A percentile compares a stretch with the other conserved stretches of the same genome.
These are phyloP conservation scores for Calocera viscosa DNA, from an alignment of 768 basidiomycete species.

Conservation along the genomic window DNA sequence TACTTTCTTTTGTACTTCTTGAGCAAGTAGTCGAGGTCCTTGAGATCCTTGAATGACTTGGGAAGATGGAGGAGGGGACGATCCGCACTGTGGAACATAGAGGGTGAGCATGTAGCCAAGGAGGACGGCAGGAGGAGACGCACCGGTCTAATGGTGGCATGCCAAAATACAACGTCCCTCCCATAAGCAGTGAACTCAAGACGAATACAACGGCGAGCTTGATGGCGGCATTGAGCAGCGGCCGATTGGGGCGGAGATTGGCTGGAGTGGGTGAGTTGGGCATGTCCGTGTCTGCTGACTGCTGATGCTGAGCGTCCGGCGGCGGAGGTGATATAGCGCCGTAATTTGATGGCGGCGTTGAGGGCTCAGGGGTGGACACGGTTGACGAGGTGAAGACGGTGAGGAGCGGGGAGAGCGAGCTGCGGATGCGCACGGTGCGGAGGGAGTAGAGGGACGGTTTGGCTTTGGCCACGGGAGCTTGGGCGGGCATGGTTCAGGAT, in stretches of 20 bases:
- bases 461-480: not conserved
- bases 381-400: slow-evolving; percentile 2
- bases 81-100: slow-evolving; percentile 46
- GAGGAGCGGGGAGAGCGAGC: not conserved
- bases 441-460: slow-evolving; percentile 7
- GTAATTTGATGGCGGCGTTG: not conserved
- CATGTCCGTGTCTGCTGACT: not conserved
- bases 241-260: slow-evolving; percentile 30
- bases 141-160: slow-evolving; percentile 69
- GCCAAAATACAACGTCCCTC: slow-evolving; percentile 65
- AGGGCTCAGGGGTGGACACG: not conserved
- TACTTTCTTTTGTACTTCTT: slow-evolving; percentile 89
- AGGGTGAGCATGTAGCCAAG: slow-evolving; percentile 12
- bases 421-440: not conserved
- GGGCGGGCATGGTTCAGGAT: not conserved
- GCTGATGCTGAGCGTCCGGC: not conserved
- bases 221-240: slow-evolving; percentile 67
- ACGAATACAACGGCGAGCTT: slow-evolving; percentile 74
- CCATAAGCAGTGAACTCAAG: slow-evolving; percentile 55
- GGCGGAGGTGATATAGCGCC: not conserved
- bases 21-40: slow-evolving; percentile 68
- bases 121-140: slow-evolving; percentile 25
- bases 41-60: slow-evolving; percentile 74
- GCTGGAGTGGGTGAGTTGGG: not conserved
- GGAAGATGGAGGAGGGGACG: slow-evolving; percentile 66